Evolutionary conservation across 2,329 filamentous ascomycete genomes (phyloP), one percentile per base, ranked within the genome.

Genomic region (Fusarium nurragi): DNA sequence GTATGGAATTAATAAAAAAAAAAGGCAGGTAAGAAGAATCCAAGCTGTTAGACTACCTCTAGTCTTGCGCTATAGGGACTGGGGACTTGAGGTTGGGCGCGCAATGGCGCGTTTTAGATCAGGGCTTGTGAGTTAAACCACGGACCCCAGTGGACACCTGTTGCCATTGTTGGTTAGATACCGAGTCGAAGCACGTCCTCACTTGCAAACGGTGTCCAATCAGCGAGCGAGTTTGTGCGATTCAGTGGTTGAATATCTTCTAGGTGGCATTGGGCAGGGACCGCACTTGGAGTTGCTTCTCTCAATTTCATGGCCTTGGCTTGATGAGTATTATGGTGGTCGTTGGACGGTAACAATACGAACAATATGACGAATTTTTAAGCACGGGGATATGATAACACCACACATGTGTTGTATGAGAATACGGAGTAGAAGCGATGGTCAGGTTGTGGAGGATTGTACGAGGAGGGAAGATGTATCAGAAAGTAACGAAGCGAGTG

Each of bases 61-160:
- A 49, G 34, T 22, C 22, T 39, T 41, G 32, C 32, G 22, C n/a
- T 25, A 26, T 50, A 51, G 53, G 38, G 54, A 52, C 52, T 41
- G 49, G 52, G 65, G 53, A 44, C 22, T n/a, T 67, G 34, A 62
- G 56, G 66, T 51, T 38, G 56, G 60, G 54, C 46, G 59, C 51
- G 54, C 52, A 51, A 69, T 68, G 64, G 66, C 56, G 66, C 43
- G 66, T 69, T 69, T 69, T 66, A 69, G 23, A 45, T 36, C 21
- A 22, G 50, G 44, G 37, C 55, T 62, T 50, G 56, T 58, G 65
- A 49, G 54, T 50, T 41, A 45, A 40, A 47, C 43, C 49, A 40
- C 45, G 32, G 47, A 40, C 43, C 41, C 58, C 21, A 44, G 44
- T 22, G 63, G 47, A 32, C 40, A 45, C 46, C 41, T 62, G 34